Percentiles rank a stretch among this genome's conserved stretches.
Conservation (phyloP, 768 basidiomycete species). For the Podaxis mareebaensis region DNA sequence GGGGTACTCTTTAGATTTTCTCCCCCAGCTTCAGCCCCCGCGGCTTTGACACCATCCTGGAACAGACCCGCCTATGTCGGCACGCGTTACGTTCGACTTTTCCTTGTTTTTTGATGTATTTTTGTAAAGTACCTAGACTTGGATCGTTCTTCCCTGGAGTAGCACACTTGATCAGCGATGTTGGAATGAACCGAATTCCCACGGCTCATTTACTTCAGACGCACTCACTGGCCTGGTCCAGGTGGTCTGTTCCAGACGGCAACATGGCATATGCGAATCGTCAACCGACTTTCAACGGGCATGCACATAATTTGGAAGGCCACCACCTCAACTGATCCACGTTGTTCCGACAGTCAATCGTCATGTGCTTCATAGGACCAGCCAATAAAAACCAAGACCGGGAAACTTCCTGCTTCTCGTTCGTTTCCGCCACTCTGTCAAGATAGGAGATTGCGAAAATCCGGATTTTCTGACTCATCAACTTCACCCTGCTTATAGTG, state of each 20-base stretch:
- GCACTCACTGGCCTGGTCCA: background rate
- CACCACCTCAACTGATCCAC: no score
- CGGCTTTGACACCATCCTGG: background rate
- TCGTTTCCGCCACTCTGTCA: background rate
- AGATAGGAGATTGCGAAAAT: background rate
- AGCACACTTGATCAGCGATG: background rate
- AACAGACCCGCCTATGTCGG: background rate
- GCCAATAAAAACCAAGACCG: background rate
- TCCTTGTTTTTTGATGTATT: background rate
- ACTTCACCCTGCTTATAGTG: background rate
- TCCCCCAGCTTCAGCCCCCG: background rate
- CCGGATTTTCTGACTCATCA: slow-evolving; percentile 5
- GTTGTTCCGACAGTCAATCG: background rate
- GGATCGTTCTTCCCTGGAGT: background rate
- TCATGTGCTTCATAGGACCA: background rate
- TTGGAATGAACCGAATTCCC: background rate
- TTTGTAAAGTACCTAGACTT: background rate
- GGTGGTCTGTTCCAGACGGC: background rate
- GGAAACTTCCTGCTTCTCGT: background rate
- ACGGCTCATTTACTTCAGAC: background rate
- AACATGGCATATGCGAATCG: no score
- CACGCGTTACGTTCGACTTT: background rate
- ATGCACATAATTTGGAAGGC: no score
- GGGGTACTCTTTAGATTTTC: slow-evolving; percentile 20
- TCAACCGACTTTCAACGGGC: no score